Percentiles rank a stretch among this genome's conserved stretches.
phyloP scores from a whole-genome alignment of 78 protist species.

The Tieghemostelium lacteum region DNA sequence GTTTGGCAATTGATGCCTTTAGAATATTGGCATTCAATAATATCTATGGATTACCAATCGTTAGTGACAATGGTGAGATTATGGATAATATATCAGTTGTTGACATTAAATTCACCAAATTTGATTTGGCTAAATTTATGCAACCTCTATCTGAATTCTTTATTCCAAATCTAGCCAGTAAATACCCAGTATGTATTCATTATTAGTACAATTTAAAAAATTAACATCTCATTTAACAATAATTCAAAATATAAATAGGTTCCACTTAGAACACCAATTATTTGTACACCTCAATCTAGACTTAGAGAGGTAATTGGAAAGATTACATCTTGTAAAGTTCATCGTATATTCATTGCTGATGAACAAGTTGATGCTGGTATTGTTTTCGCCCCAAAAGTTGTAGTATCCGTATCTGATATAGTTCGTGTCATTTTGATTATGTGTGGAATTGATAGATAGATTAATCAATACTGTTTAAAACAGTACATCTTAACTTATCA shows the following conservation, averaged over 20 bases:
- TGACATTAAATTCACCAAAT: conserved; percentile 26
- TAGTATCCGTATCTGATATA: conserved; percentile 48
- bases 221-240: background rate
- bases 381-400: conserved; percentile 7
- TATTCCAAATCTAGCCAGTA: conserved; percentile 28
- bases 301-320: conserved; percentile 61
- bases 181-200: conserved; percentile 37
- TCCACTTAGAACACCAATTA: conserved; percentile 32
- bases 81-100: conserved; percentile 59
- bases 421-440: background rate
- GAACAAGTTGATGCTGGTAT: conserved; percentile 47
- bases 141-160: conserved; percentile 56
- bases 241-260: background rate
- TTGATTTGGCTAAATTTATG: conserved; percentile 33
- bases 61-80: conserved; percentile 45
- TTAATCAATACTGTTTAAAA: too few species aligned
- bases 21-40: conserved; percentile 45
- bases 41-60: conserved; percentile 65
- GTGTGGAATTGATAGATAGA: background rate
- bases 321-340: conserved; percentile 37
- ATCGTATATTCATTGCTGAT: conserved; percentile 43
- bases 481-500: too few species aligned
- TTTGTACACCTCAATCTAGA: conserved; percentile 62
- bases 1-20: conserved; percentile 64
- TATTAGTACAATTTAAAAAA: background rate